A percentile compares a stretch with the other conserved stretches of the same genome.
Evolutionary conservation across 495 filamentous ascomycete species (phyloP).

Genomic region (Parathielavia appendiculata): DNA sequence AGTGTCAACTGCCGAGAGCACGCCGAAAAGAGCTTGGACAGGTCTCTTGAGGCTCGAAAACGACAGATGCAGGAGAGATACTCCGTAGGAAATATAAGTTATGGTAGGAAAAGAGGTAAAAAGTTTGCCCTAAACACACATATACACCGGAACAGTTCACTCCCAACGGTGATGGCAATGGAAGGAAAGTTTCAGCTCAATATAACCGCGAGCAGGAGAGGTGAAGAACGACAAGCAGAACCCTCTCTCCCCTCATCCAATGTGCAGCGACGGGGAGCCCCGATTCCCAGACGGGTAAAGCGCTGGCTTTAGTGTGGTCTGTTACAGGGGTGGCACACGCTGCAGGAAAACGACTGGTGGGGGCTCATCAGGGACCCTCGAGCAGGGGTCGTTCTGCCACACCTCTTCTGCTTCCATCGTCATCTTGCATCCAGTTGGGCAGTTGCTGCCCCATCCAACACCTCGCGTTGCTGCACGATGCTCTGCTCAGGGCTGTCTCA

Average conservation of each 20-base stretch:
- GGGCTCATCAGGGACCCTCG: too few relatives aligned
- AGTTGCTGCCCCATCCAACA: neutral
- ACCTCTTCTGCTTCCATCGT: neutral
- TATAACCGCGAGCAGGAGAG: conserved; percentile 1
- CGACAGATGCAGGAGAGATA: neutral
- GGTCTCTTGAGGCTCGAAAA: neutral
- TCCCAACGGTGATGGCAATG: neutral
- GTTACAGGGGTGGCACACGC: neutral
- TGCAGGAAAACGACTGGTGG: neutral
- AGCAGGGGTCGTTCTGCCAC: neutral
- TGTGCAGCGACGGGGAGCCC: neutral
- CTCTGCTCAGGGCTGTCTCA: neutral
- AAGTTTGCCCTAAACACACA: neutral
- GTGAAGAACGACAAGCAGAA: conserved; percentile 15
- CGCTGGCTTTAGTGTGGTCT: conserved; percentile 4
- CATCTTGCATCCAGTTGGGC: neutral
- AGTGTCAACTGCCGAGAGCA: conserved; percentile 1
- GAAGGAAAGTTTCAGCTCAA: conserved; percentile 5
- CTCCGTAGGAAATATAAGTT: neutral
- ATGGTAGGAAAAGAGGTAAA: neutral
- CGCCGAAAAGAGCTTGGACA: conserved; percentile 8
- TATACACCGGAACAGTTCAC: neutral
- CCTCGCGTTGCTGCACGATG: neutral
- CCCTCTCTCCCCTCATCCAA: conserved; percentile 10
- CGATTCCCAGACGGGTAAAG: conserved; percentile 7